These are phyloP conservation scores for Exophiala sp. DNA, from an alignment of 2,329 filamentous ascomycete genomes.

Conservation along the genomic window DNA sequence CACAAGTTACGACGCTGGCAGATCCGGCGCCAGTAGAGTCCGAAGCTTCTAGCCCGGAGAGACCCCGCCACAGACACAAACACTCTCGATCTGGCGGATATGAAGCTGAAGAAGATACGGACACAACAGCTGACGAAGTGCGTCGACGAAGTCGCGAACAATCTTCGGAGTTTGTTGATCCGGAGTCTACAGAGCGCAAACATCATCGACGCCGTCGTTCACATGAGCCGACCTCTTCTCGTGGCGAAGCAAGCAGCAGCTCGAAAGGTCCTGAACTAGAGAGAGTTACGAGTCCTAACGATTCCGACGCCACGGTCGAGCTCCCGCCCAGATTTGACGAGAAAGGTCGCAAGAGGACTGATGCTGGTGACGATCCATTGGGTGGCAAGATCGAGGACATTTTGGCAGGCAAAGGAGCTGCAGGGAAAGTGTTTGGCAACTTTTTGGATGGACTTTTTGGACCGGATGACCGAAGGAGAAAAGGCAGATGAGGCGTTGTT, in stretches of 20 bases:
- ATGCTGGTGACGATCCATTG: constrained; percentile 34
- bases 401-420: constrained; percentile 32
- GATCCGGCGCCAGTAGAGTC: constrained; percentile 8
- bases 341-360: constrained; percentile 37
- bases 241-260: constrained; percentile 10
- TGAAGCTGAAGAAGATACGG: constrained; percentile 40
- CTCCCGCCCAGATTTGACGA: constrained; percentile 44
- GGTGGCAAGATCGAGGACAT: constrained; percentile 37
- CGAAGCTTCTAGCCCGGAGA: constrained; percentile 19
- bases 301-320: constrained; percentile 45
- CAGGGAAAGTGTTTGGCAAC: constrained; percentile 29
- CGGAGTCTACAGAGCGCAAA: constrained; percentile 34
- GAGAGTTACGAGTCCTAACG: constrained; percentile 24
- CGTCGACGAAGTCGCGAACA: constrained; percentile 14
- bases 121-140: constrained; percentile 22
- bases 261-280: constrained; percentile 7
- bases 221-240: constrained; percentile 21
- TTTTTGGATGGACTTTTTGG: constrained; percentile 29
- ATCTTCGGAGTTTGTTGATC: constrained; percentile 14
- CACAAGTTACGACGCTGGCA: constrained; percentile 17
- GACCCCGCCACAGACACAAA: constrained; percentile 13
- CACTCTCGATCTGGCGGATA: constrained; percentile 33
- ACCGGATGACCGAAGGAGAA: constrained; percentile 21
- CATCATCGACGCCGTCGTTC: constrained; percentile 25
- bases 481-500: constrained; percentile 4